phyloP scores from a whole-genome alignment of 2,329 filamentous ascomycete genomes.

The Acrocalymma vagum region DNA sequence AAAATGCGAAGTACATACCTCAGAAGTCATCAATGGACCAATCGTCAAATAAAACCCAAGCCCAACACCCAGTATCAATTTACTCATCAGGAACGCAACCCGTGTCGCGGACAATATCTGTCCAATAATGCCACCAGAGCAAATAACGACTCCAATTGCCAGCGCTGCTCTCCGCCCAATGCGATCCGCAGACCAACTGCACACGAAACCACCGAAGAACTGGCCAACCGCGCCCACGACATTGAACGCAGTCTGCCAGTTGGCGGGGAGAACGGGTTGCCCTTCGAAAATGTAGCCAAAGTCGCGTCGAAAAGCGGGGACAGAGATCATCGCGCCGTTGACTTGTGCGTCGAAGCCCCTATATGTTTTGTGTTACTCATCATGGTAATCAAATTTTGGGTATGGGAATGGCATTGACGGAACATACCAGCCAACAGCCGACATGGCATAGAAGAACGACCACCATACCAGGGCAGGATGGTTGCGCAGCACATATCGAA shows the following conservation, averaged over 20 bases:
- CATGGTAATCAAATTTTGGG: not conserved
- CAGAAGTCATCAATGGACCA: constrained; percentile 19
- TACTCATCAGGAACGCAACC: constrained; percentile 18
- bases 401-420: not conserved
- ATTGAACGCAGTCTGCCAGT: constrained; percentile 50
- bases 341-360: constrained; percentile 67
- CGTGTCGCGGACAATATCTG: constrained; percentile 65
- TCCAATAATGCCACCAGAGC: constrained; percentile 62
- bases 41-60: constrained; percentile 26
- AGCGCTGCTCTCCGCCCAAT: constrained; percentile 35
- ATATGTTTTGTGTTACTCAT: no score
- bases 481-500: constrained; percentile 10
- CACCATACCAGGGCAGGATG: constrained; percentile 18
- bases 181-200: constrained; percentile 43
- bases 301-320: constrained; percentile 62
- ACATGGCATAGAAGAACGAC: constrained; percentile 22
- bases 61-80: constrained; percentile 20
- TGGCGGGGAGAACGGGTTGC: constrained; percentile 44
- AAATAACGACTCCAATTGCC: constrained; percentile 17
- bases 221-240: constrained; percentile 67
- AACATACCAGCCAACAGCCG: constrained; percentile 20
- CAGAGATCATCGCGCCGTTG: constrained; percentile 68
- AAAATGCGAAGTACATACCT: constrained; percentile 3
- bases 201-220: constrained; percentile 61
- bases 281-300: constrained; percentile 57